These are phyloP conservation scores for Bacidia gigantensis DNA, from an alignment of 495 filamentous ascomycete species.

Conservation along the genomic window DNA sequence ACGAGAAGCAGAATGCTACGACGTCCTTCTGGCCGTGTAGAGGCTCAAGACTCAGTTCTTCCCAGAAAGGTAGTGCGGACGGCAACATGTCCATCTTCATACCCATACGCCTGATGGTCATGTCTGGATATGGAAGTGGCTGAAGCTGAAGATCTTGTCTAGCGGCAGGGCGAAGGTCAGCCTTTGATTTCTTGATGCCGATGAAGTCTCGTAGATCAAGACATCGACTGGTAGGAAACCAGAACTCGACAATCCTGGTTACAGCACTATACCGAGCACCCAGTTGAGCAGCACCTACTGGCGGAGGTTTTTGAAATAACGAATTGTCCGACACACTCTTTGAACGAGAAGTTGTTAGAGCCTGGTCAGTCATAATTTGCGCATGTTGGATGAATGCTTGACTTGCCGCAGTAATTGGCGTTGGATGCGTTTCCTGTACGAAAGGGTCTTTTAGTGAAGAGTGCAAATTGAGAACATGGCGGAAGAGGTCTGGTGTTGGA, in stretches of 20 bases:
- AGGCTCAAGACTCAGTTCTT: conserved; percentile 71
- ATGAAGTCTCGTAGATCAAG: too few species aligned
- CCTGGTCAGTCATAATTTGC: conserved; percentile 1
- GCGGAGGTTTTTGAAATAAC: not conserved
- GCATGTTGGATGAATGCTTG: conserved; percentile 10
- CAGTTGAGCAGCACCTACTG: too few species aligned
- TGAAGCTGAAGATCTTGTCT: not conserved
- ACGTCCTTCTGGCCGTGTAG: conserved; percentile 68
- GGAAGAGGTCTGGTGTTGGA: not conserved
- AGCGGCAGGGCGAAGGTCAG: too few species aligned
- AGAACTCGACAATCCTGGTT: too few species aligned
- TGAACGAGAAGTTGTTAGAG: not conserved
- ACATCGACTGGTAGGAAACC: too few species aligned
- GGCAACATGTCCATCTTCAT: conserved; percentile 64
- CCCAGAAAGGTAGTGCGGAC: conserved; percentile 76
- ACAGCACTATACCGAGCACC: too few species aligned
- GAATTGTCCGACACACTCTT: not conserved
- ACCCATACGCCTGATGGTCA: conserved; percentile 33
- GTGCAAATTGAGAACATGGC: not conserved
- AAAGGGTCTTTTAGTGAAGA: not conserved
- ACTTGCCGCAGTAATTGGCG: not conserved
- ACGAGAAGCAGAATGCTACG: conserved; percentile 66
- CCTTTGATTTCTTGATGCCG: not conserved
- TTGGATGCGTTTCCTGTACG: not conserved
- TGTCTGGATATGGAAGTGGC: conserved; percentile 4